phyloP scores from a whole-genome alignment of 2,329 filamentous ascomycete species.

The Colletotrichum abscissum region DNA sequence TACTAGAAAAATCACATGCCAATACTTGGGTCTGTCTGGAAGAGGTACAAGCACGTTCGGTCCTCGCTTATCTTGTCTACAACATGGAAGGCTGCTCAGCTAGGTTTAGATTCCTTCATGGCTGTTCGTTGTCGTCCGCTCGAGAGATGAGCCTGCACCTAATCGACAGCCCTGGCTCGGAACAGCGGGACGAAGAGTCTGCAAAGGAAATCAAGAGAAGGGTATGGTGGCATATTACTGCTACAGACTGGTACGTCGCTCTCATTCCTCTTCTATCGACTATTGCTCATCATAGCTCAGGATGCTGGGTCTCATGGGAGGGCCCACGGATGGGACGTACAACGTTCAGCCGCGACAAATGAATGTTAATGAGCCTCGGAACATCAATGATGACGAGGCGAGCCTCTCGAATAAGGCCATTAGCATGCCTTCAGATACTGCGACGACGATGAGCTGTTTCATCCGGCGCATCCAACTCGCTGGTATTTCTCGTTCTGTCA shows the following conservation, averaged over 20 bases:
- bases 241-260: constrained; percentile 50
- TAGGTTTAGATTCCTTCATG: constrained; percentile 46
- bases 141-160: constrained; percentile 52
- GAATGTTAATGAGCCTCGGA: constrained; percentile 50
- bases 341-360: constrained; percentile 52
- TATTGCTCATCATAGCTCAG: constrained; percentile 35
- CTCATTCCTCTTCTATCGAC: background rate
- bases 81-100: constrained; percentile 51
- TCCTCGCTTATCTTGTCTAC: constrained; percentile 51
- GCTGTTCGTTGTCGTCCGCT: constrained; percentile 24
- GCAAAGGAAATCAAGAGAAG: constrained; percentile 52
- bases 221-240: constrained; percentile 57
- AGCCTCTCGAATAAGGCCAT: constrained; percentile 42
- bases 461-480: constrained; percentile 51
- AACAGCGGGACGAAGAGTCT: constrained; percentile 38
- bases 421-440: constrained; percentile 43
- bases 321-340: constrained; percentile 49
- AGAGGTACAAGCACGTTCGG: constrained; percentile 49
- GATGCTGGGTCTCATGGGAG: constrained; percentile 50
- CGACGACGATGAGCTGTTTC: constrained; percentile 50
- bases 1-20: constrained; percentile 48
- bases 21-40: constrained; percentile 45
- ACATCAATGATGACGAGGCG: constrained; percentile 52
- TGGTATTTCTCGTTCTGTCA: constrained; percentile 49
- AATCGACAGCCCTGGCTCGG: constrained; percentile 47